Evolutionary conservation across 2,329 filamentous ascomycete species (phyloP).

Genomic region (Cladophialophora yegresii): DNA sequence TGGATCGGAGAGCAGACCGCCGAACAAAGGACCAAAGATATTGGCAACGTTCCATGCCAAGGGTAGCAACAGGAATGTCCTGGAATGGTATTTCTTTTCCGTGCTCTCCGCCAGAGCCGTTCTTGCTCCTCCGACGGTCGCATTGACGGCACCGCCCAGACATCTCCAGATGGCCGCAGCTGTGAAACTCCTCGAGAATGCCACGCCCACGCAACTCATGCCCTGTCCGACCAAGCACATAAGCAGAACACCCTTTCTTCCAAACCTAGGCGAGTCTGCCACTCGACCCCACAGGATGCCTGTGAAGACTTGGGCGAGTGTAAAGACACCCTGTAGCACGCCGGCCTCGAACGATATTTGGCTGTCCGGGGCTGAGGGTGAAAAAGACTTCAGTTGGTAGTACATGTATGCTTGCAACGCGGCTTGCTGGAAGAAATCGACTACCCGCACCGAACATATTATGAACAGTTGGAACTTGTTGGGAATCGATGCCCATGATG

Average conservation of each 20-base stretch:
- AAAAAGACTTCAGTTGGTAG: conserved; percentile 74
- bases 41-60: conserved; percentile 69
- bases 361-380: conserved; percentile 51
- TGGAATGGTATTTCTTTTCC: conserved; percentile 63
- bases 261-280: conserved; percentile 45
- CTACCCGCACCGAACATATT: conserved; percentile 70
- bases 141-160: conserved; percentile 68
- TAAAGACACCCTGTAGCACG: conserved; percentile 70
- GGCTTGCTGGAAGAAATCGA: conserved; percentile 75
- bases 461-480: conserved; percentile 70
- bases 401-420: conserved; percentile 73
- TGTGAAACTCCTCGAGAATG: conserved; percentile 65
- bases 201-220: conserved; percentile 67
- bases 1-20: conserved; percentile 69
- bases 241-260: conserved; percentile 75
- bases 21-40: conserved; percentile 58
- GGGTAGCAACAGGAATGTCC: conserved; percentile 61
- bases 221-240: conserved; percentile 72
- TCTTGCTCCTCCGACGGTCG: conserved; percentile 71
- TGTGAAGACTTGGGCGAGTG: conserved; percentile 71
- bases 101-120: conserved; percentile 73
- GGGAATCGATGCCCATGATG: conserved; percentile 67
- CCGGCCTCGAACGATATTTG: conserved; percentile 71
- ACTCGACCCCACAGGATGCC: conserved; percentile 74
- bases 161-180: conserved; percentile 64